phyloP scores from a whole-genome alignment of 176 grass and related monocot species.

The Alopecurus myosuroides region DNA sequence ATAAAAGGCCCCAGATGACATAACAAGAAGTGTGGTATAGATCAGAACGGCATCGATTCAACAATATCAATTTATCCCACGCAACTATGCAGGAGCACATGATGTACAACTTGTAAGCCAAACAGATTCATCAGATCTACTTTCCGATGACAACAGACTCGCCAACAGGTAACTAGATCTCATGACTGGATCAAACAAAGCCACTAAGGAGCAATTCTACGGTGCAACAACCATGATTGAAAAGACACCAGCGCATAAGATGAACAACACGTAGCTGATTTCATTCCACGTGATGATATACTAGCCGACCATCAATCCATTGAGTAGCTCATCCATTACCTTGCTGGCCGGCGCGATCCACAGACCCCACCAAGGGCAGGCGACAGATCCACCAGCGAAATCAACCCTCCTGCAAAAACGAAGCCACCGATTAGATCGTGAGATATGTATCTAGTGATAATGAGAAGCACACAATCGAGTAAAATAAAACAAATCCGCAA shows the following conservation, averaged over 20 bases:
- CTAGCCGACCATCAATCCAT: not conserved
- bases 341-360: not conserved
- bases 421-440: not conserved
- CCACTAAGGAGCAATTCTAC: not conserved
- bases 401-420: not conserved
- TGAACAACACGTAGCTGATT: not conserved
- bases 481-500: not conserved
- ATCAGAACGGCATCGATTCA: not conserved
- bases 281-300: not conserved
- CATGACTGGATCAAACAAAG: not conserved
- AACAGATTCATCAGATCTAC: not conserved
- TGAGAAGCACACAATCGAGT: not conserved
- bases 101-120: not conserved
- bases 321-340: not conserved
- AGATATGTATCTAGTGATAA: not conserved
- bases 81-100: not conserved
- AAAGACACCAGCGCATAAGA: not conserved
- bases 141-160: too few relatives aligned
- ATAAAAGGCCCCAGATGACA: not conserved
- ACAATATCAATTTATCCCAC: not conserved
- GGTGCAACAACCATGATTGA: not conserved
- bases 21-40: not conserved
- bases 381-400: slow-evolving; percentile 1
- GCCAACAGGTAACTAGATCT: not conserved
- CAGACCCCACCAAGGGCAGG: not conserved